Conservation (phyloP, 106 monocot genomes). For the Allium fistulosum region DNA sequence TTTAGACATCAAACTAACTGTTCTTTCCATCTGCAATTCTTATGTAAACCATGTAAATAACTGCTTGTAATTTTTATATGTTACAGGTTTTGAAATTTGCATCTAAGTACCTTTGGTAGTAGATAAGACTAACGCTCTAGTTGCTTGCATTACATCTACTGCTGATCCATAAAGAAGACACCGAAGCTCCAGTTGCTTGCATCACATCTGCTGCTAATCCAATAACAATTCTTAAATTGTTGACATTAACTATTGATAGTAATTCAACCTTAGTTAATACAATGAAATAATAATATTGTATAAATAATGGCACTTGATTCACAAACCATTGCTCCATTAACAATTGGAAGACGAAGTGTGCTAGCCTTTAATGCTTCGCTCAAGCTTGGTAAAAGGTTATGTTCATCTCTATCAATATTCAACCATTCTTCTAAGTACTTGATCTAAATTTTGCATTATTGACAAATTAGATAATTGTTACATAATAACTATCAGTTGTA, state of each 20-base stretch:
- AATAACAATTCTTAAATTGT: constrained; percentile 36
- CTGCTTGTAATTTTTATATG: no score
- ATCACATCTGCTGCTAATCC: no score
- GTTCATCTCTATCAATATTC: constrained; percentile 32
- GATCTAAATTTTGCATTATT: constrained; percentile 24
- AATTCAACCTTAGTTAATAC: neutral
- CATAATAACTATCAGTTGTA: no score
- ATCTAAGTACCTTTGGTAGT: constrained; percentile 29
- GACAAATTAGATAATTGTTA: no score
- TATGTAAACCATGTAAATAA: no score
- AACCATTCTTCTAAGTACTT: constrained; percentile 42
- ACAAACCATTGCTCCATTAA: constrained; percentile 28
- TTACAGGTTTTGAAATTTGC: no score
- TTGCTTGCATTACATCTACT: constrained; percentile 54
- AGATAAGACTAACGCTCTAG: constrained; percentile 28
- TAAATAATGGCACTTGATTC: no score
- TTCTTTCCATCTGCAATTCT: no score
- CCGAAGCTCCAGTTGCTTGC: no score
- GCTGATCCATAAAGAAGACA: no score
- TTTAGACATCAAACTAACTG: no score
- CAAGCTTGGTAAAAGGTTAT: constrained; percentile 32
- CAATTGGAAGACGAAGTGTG: constrained; percentile 52
- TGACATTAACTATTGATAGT: constrained; percentile 30
- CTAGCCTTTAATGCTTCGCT: constrained; percentile 42
- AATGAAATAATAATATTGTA: neutral